phyloP scores from a whole-genome alignment of 1,284 basidiomycete species.

The Moesziomyces globuligerus region DNA sequence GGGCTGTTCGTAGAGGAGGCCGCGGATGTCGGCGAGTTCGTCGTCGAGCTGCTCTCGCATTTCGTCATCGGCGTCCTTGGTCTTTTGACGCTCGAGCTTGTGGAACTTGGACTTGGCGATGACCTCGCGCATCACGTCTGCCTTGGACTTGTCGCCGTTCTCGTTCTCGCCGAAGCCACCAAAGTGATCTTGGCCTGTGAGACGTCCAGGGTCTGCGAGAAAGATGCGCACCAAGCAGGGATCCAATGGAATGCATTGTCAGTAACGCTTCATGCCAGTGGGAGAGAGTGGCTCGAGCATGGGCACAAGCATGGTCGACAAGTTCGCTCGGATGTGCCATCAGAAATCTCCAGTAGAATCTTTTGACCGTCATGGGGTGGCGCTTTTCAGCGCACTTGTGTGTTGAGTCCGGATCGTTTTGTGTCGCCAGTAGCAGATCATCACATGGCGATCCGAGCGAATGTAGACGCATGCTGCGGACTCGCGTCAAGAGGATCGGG shows the following conservation, averaged over 20 bases:
- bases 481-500: background rate
- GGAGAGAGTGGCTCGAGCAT: background rate
- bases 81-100: conserved; percentile 85
- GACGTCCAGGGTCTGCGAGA: conserved; percentile 28
- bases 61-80: conserved; percentile 85
- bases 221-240: background rate
- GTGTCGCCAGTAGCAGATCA: conserved; percentile 57
- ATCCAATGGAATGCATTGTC: conserved; percentile 6
- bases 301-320: background rate
- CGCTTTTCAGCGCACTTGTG: conserved; percentile 51
- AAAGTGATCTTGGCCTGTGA: conserved; percentile 73
- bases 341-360: conserved; percentile 68
- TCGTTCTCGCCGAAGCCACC: conserved; percentile 80
- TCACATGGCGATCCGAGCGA: conserved; percentile 21
- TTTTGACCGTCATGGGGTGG: conserved; percentile 56
- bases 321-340: conserved; percentile 18
- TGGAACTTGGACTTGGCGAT: conserved; percentile 90
- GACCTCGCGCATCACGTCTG: conserved; percentile 97
- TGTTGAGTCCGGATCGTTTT: conserved; percentile 53
- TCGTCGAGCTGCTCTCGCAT: conserved; percentile 88
- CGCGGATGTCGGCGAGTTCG: conserved; percentile 84
- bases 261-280: background rate
- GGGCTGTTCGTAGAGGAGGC: conserved; percentile 72
- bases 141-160: conserved; percentile 73
- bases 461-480: background rate